Evolutionary conservation across 2,329 filamentous ascomycete species (phyloP), one percentile per base, ranked within the genome.

Genomic region (Phialophora chinensis): DNA sequence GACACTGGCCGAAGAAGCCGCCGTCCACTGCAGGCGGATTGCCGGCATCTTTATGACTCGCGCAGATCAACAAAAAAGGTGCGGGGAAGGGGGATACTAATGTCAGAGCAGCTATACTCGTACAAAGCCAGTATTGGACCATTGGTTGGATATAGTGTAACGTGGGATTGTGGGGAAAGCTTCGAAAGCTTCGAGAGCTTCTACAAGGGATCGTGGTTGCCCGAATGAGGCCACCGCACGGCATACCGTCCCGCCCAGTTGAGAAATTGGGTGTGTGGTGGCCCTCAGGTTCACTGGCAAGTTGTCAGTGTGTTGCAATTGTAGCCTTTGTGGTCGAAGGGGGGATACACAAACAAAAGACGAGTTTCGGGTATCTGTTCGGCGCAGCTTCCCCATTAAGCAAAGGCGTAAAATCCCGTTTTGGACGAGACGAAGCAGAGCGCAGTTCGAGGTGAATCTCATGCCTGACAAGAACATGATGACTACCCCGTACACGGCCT

Each of bases 161-260:
- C n/a, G n/a, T 35, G 27, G 14, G 20, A 29, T 31, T 53, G 53
- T 20, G 53, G 53, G 29, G 53, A 56, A 55, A n/a, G 53, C 53
- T 35, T 56, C 31, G 23, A 52, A 52, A 52, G 49, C 49, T 52
- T 52, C 38, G 38, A 44, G 7, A 4, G 38, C 38, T 44, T n/a
- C 38, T n/a, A 2, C 38, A 2, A 7, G 38, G 14, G 38, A 44
- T 8, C 38, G 14, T 42, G 38, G 38, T 42, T 6, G 17, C 17
- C 14, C 6, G 14, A 42, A 42, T 1, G 7, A 17, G 8, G 38
- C 1, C 38, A n/a, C 5, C 5, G 2, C 38, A 44, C 38, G 14
- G 38, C 14, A 42, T 42, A 7, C 1, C 14, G 8, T 42, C 1
- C 4, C 14, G 38, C 14, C 12, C 38, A 17, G n/a, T 14, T 7